Evolutionary conservation across 2,329 filamentous ascomycete genomes (phyloP).

Genomic region (Ophiostoma sp.): DNA sequence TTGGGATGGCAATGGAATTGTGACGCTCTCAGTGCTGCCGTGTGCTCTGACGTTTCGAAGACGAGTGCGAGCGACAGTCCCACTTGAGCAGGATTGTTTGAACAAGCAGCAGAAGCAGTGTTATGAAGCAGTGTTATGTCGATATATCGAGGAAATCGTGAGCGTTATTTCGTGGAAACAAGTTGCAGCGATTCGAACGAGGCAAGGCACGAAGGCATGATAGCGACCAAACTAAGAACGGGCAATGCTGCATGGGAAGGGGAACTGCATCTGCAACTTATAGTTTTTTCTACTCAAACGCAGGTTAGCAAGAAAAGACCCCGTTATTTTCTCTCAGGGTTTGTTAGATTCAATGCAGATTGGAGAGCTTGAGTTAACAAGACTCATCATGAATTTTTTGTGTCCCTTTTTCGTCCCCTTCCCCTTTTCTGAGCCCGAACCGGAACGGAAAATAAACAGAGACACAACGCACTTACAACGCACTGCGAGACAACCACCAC

Average conservation of each 20-base stretch:
- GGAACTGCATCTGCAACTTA: conserved; percentile 11
- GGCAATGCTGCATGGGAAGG: conserved; percentile 13
- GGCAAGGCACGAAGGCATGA: background rate
- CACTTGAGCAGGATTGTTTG: background rate
- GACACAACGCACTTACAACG: conserved; percentile 13
- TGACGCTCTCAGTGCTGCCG: conserved; percentile 6
- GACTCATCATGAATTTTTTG: background rate
- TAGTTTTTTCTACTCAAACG: conserved; percentile 4
- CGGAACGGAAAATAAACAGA: background rate
- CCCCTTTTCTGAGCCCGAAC: background rate
- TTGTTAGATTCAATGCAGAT: background rate
- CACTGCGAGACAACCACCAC: background rate
- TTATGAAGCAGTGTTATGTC: background rate
- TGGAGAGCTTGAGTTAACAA: background rate
- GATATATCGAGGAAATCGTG: conserved; percentile 12
- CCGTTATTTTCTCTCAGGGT: background rate
- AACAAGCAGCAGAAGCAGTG: background rate
- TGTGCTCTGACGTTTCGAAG: conserved; percentile 21
- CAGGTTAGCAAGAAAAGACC: background rate
- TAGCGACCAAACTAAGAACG: conserved; percentile 2
- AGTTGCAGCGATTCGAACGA: background rate
- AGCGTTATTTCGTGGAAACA: background rate
- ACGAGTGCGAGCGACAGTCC: background rate
- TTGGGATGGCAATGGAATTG: conserved; percentile 21
- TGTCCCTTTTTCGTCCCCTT: background rate